Percentiles rank a stretch among this genome's conserved stretches.
phyloP scores from a whole-genome alignment of 257 asterid genomes.

The Capsicum baccatum region DNA sequence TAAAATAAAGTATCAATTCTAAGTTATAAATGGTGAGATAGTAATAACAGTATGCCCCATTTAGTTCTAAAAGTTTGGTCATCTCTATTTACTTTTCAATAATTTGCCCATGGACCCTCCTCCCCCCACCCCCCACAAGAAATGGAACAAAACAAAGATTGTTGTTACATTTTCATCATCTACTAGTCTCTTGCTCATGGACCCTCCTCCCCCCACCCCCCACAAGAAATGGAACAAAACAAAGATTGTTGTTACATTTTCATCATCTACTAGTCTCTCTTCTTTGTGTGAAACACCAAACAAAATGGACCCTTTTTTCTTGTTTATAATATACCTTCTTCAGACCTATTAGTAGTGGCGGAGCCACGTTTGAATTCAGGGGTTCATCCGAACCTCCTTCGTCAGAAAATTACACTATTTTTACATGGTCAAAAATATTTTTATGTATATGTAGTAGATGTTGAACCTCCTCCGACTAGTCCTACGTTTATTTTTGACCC shows the following conservation, averaged over 20 bases:
- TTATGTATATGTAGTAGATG: too few relatives aligned
- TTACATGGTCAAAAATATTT: too few relatives aligned
- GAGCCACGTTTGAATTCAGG: too few relatives aligned
- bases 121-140: neutral
- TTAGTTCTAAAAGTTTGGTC: conserved; percentile 25
- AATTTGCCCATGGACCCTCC: neutral
- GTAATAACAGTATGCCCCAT: neutral
- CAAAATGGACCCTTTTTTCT: neutral
- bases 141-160: neutral
- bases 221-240: neutral
- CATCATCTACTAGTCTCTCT: neutral
- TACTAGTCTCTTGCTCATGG: neutral
- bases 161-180: neutral
- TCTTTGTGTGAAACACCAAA: conserved; percentile 14
- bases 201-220: neutral
- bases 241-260: neutral
- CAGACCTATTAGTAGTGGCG: too few relatives aligned
- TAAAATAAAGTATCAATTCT: neutral
- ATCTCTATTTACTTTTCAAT: neutral
- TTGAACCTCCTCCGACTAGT: too few relatives aligned
- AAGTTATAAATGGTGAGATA: neutral
- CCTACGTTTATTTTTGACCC: too few relatives aligned
- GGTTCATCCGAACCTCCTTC: too few relatives aligned
- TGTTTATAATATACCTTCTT: too few relatives aligned
- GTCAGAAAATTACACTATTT: too few relatives aligned